A percentile compares a stretch with the other conserved stretches of the same genome.
These are phyloP conservation scores for Huiozyma sinensis DNA, from an alignment of 805 yeast species.

Conservation along the genomic window DNA sequence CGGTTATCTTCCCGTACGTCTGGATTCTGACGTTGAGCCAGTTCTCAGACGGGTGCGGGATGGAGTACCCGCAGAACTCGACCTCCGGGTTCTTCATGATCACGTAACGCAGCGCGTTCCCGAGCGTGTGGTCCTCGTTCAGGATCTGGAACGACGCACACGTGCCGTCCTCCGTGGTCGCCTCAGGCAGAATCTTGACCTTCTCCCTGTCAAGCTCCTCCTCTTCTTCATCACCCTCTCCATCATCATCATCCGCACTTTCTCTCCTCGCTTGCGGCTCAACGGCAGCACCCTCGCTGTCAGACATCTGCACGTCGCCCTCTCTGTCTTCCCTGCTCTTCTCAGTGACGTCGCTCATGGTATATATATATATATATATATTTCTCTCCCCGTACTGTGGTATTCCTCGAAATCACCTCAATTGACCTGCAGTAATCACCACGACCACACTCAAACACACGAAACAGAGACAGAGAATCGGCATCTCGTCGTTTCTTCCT, in stretches of 20 bases:
- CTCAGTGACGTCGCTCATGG: constrained; percentile 3
- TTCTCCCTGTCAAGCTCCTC: constrained; percentile 43
- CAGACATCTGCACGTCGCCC: constrained; percentile 3
- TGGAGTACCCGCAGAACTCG: constrained; percentile 96
- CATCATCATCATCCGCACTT: constrained; percentile 4
- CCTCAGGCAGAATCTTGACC: constrained; percentile 58
- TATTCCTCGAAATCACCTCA: background rate
- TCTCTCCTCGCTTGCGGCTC: background rate
- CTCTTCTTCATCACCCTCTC: constrained; percentile 23
- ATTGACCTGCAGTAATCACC: background rate
- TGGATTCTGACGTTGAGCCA: constrained; percentile 85
- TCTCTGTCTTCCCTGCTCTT: constrained; percentile 1
- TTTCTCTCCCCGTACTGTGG: background rate
- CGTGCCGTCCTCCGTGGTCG: constrained; percentile 83
- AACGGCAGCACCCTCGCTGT: background rate
- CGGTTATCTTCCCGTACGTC: constrained; percentile 77
- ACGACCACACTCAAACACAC: background rate
- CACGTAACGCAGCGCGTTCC: constrained; percentile 85
- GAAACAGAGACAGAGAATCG: background rate
- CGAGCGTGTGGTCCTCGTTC: constrained; percentile 94
- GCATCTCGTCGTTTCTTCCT: no score
- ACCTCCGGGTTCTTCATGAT: constrained; percentile 97
- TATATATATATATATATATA: no score
- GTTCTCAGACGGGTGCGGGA: constrained; percentile 95
- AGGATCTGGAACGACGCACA: constrained; percentile 89